Percentiles rank a stretch among this genome's conserved stretches.
phyloP scores from a whole-genome alignment of 352 stramenopile genomes.

The Phytophthora agathidicida region DNA sequence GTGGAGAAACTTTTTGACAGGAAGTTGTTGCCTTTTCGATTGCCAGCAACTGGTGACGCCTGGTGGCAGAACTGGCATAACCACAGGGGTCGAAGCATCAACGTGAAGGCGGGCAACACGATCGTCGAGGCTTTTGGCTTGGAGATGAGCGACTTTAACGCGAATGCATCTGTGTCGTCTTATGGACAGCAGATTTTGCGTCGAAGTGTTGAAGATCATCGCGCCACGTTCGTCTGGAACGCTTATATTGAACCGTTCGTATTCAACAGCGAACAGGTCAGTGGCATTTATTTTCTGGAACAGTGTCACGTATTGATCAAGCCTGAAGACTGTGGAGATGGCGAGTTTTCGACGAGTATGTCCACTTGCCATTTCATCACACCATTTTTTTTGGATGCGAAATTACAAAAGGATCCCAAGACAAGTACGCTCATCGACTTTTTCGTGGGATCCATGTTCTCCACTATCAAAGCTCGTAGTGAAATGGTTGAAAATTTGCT shows the following conservation, averaged over 20 bases:
- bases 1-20: conserved; percentile 36
- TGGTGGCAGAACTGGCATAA: conserved; percentile 38
- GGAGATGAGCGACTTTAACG: conserved; percentile 45
- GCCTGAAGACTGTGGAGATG: conserved; percentile 9
- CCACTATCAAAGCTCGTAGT: conserved; percentile 33
- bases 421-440: conserved; percentile 43
- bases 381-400: conserved; percentile 36
- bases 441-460: conserved; percentile 32
- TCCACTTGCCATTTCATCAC: conserved; percentile 53
- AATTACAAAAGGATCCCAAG: conserved; percentile 22
- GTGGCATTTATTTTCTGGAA: conserved; percentile 50
- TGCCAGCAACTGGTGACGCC: conserved; percentile 27
- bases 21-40: conserved; percentile 33
- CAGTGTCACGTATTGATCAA: conserved; percentile 60
- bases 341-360: conserved; percentile 42
- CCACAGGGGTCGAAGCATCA: conserved; percentile 12
- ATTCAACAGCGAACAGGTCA: conserved; percentile 45
- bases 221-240: conserved; percentile 58
- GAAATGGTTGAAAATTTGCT: conserved; percentile 53
- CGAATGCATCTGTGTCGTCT: conserved; percentile 47
- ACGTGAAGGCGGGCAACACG: conserved; percentile 37
- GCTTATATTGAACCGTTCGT: conserved; percentile 52
- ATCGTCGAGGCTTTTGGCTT: conserved; percentile 55
- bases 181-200: conserved; percentile 56
- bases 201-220: conserved; percentile 49